These are phyloP conservation scores for Beauveria scarabaeidicola DNA, from an alignment of 2,329 filamentous ascomycete genomes.

Conservation along the genomic window DNA sequence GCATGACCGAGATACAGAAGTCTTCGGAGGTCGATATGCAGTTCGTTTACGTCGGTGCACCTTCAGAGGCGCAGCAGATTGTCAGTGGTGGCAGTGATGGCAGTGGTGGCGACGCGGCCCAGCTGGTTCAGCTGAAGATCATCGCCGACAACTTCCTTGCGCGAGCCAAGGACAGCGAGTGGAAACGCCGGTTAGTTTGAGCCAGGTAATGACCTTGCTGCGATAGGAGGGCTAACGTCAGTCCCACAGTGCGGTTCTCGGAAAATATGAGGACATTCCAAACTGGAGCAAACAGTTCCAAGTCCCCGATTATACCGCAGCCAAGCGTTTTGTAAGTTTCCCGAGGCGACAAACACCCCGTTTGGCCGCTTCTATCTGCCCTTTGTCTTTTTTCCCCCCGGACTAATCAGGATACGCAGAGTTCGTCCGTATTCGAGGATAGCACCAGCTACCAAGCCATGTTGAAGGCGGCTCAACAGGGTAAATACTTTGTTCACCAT, in stretches of 20 bases:
- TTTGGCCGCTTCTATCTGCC: not conserved
- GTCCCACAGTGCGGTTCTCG: not conserved
- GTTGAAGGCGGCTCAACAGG: not conserved
- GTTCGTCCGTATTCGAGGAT: not conserved
- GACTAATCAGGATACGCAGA: not conserved
- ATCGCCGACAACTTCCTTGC: not conserved
- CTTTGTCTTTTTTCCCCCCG: not conserved
- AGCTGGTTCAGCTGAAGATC: not conserved
- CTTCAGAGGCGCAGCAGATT: not conserved
- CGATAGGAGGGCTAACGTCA: not conserved
- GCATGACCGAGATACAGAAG: not conserved
- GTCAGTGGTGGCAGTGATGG: not conserved
- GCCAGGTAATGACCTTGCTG: not conserved
- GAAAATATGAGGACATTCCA: not conserved
- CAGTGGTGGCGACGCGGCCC: not conserved
- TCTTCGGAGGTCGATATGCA: not conserved
- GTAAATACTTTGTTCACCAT: not conserved
- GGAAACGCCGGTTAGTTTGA: not conserved
- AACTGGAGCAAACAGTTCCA: not conserved
- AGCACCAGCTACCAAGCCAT: not conserved
- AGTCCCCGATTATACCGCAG: not conserved
- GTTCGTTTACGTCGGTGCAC: not conserved
- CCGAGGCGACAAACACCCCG: not conserved
- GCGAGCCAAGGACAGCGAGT: not conserved
- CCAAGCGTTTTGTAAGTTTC: not conserved